Conservation (phyloP, 2,329 filamentous ascomycete species). For the Fusarium aywerte region DNA sequence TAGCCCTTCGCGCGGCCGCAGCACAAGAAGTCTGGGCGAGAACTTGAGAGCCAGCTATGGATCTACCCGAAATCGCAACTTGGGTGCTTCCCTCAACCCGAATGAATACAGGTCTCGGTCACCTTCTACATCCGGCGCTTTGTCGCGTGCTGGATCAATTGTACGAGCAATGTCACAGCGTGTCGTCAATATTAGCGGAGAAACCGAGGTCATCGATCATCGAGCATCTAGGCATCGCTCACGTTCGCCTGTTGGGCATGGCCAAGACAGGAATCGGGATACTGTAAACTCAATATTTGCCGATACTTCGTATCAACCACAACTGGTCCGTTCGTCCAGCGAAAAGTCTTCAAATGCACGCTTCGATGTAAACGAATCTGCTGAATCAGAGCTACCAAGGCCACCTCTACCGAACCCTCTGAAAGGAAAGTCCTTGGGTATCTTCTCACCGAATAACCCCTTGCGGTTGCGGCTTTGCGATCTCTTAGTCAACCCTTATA, state of each 20-base stretch:
- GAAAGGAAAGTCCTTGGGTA: conserved; percentile 83
- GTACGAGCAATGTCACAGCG: conserved; percentile 92
- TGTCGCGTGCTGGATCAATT: conserved; percentile 78
- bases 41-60: conserved; percentile 68
- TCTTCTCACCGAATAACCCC: conserved; percentile 82
- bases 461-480: conserved; percentile 82
- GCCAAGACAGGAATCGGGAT: conserved; percentile 45
- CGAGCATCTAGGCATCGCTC: conserved; percentile 71
- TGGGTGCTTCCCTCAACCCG: conserved; percentile 66
- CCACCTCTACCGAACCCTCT: conserved; percentile 72
- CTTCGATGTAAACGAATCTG: conserved; percentile 33
- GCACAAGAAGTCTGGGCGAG: conserved; percentile 64
- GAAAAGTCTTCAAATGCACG: conserved; percentile 57
- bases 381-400: conserved; percentile 26
- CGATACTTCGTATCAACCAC: conserved; percentile 65
- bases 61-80: conserved; percentile 63
- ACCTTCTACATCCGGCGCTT: conserved; percentile 70
- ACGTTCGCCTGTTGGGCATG: conserved; percentile 63
- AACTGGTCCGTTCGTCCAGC: conserved; percentile 55
- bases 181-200: conserved; percentile 96
- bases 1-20: conserved; percentile 61
- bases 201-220: conserved; percentile 83
- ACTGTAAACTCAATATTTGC: conserved; percentile 51
- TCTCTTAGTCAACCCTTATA: conserved; percentile 84
- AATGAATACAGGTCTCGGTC: conserved; percentile 68